These are phyloP conservation scores for Chlamydomonas urium DNA, from an alignment of 139 green algal species.

Conservation along the genomic window DNA sequence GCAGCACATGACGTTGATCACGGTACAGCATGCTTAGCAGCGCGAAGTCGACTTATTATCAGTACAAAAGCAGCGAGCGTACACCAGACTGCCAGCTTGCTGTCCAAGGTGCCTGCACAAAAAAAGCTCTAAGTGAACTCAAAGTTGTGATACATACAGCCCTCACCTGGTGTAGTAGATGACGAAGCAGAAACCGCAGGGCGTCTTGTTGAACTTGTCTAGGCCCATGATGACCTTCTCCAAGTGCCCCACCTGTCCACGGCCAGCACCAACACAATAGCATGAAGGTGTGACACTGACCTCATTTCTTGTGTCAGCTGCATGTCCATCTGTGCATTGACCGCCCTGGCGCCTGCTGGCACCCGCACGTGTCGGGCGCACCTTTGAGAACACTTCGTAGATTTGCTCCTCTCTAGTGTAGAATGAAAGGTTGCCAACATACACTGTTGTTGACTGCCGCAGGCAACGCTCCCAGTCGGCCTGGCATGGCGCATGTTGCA, in stretches of 20 bases:
- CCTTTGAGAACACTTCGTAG: constrained; percentile 42
- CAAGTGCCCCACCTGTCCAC: constrained; percentile 64
- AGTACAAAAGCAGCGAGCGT: no score
- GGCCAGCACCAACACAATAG: no score
- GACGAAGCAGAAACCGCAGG: constrained; percentile 98
- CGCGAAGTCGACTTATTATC: no score
- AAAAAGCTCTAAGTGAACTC: no score
- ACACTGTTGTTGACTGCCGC: constrained; percentile 78
- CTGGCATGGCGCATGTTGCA: constrained; percentile 11
- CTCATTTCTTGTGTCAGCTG: constrained; percentile 19
- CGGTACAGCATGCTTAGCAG: no score
- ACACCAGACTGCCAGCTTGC: no score
- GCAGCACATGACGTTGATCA: neutral
- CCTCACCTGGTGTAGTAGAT: constrained; percentile 65
- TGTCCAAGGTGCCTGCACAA: no score
- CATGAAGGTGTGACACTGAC: no score
- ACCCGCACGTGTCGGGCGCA: no score
- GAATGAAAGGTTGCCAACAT: constrained; percentile 97
- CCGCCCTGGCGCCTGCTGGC: no score
- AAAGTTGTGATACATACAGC: no score
- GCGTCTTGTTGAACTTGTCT: constrained; percentile 84
- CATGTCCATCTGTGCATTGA: no score
- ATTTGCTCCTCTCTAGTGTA: constrained; percentile 97
- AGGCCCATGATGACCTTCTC: constrained; percentile 94
- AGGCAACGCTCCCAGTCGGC: constrained; percentile 80